A percentile compares a stretch with the other conserved stretches of the same genome.
Conservation (phyloP, 208 protist genomes). For the Leishmania martiniquensis region DNA sequence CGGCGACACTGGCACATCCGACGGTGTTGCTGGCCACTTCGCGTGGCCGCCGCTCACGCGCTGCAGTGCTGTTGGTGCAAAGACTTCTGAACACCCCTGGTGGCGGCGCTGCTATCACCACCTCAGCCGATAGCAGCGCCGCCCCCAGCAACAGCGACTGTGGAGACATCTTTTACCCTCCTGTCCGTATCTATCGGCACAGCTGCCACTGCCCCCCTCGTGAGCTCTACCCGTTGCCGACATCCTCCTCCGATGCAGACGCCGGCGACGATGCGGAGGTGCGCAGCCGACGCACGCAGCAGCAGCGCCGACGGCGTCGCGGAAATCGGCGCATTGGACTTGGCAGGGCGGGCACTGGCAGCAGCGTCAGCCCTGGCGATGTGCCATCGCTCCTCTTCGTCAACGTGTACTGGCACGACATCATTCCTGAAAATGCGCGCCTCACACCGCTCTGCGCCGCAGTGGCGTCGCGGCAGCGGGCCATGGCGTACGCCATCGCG, state of each 20-base stretch:
- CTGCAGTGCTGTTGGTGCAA: constrained; percentile 27
- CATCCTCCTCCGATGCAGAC: background rate
- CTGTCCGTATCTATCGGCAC: constrained; percentile 51
- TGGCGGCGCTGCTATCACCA: constrained; percentile 5
- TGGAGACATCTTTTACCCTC: constrained; percentile 53
- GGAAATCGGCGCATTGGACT: background rate
- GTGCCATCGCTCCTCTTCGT: background rate
- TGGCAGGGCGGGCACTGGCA: too few species aligned
- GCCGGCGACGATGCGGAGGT: background rate
- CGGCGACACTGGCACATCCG: background rate
- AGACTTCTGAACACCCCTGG: constrained; percentile 23
- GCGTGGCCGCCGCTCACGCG: constrained; percentile 16
- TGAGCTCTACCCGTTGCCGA: constrained; percentile 25
- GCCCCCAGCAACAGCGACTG: background rate
- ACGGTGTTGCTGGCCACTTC: constrained; percentile 20
- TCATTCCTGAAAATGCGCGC: constrained; percentile 57
- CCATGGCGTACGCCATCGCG: constrained; percentile 69
- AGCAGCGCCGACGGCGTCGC: background rate
- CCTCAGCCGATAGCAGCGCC: background rate
- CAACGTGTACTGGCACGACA: constrained; percentile 33
- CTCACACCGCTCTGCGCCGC: constrained; percentile 69
- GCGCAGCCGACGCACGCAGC: background rate
- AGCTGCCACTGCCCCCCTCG: constrained; percentile 48
- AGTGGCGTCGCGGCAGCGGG: constrained; percentile 50
- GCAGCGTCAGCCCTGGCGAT: background rate